A percentile compares a stretch with the other conserved stretches of the same genome.
Evolutionary conservation across 2,329 filamentous ascomycete genomes (phyloP).

Genomic region (Trichoderma breve): DNA sequence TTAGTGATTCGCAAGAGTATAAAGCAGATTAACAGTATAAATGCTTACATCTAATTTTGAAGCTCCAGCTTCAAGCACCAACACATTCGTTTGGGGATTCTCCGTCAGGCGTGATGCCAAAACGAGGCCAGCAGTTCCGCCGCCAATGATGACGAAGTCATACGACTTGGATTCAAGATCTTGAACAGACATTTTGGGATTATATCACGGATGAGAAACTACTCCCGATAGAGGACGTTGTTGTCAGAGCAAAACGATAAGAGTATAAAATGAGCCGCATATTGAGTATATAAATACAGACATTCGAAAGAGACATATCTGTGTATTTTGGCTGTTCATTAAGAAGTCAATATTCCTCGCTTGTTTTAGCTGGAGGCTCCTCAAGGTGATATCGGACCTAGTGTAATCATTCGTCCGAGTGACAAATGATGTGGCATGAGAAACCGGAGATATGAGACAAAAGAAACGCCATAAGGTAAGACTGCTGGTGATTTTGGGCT

Average conservation of each 20-base stretch:
- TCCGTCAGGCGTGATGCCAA: slow-evolving; percentile 40
- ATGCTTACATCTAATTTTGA: neutral
- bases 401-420: neutral
- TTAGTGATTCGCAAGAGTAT: neutral
- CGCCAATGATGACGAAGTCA: slow-evolving; percentile 22
- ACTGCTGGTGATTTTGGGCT: neutral
- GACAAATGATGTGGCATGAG: neutral
- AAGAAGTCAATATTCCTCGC: neutral
- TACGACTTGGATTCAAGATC: neutral
- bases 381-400: neutral
- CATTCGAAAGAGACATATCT: neutral
- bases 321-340: neutral
- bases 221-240: neutral
- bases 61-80: slow-evolving; percentile 38
- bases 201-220: neutral
- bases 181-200: neutral
- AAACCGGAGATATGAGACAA: neutral
- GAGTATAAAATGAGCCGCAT: neutral
- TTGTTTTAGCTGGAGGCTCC: neutral
- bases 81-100: slow-evolving; percentile 30
- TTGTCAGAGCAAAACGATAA: neutral
- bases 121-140: slow-evolving; percentile 39
- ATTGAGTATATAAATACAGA: neutral
- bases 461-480: neutral
- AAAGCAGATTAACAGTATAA: too few species aligned